Evolutionary conservation across 2,329 filamentous ascomycete genomes (phyloP).

Genomic region (Neonectria magnoliae): DNA sequence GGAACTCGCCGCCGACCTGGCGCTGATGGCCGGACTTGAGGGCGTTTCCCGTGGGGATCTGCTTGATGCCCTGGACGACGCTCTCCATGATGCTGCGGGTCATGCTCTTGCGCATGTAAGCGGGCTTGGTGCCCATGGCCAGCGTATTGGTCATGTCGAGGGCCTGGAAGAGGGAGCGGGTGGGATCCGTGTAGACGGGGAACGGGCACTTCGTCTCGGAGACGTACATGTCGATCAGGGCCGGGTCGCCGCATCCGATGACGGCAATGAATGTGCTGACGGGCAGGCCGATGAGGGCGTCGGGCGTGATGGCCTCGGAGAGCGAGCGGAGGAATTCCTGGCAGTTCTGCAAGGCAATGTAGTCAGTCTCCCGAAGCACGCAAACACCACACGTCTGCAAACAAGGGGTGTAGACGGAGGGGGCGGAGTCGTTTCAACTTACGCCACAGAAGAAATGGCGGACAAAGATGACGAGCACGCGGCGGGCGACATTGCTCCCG

Average conservation of each 20-base stretch:
- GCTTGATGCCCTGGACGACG: constrained; percentile 68
- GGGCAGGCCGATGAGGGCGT: constrained; percentile 60
- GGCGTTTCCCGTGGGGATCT: constrained; percentile 66
- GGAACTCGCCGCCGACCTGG: constrained; percentile 80
- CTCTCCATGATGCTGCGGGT: constrained; percentile 60
- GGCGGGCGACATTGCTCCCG: constrained; percentile 61
- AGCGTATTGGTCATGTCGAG: constrained; percentile 76
- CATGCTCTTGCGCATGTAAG: constrained; percentile 70
- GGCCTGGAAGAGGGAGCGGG: constrained; percentile 69
- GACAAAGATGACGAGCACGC: constrained; percentile 77
- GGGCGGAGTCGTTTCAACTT: constrained; percentile 48
- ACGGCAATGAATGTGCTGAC: constrained; percentile 72
- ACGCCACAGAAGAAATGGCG: constrained; percentile 85
- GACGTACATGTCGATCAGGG: constrained; percentile 74
- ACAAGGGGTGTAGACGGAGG: not conserved
- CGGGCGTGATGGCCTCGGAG: constrained; percentile 65
- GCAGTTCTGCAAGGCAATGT: constrained; percentile 66
- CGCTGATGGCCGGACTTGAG: constrained; percentile 72
- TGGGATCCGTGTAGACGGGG: constrained; percentile 82
- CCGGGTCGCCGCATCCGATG: constrained; percentile 76
- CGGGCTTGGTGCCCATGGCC: constrained; percentile 66
- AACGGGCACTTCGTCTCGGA: constrained; percentile 72
- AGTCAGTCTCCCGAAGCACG: not conserved
- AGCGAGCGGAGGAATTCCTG: constrained; percentile 77
- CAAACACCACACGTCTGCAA: not conserved